Base-by-base conservation (phyloP, 139 green algal genomes). In the Deuterostichococcus epilithicus region DNA sequence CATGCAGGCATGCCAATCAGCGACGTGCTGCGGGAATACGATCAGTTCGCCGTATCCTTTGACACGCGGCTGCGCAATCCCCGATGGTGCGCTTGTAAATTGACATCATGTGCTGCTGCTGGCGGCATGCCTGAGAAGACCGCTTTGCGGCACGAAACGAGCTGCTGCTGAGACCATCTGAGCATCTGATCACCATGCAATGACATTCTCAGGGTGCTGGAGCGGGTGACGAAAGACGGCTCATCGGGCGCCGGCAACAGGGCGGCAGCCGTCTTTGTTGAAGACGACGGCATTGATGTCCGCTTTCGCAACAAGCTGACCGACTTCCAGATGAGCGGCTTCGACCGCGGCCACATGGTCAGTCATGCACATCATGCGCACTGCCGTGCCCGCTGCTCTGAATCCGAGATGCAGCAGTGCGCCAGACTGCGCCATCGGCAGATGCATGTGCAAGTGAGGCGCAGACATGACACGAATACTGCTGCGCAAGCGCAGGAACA, bases 311-410 rank as follows among this genome's bases (percentile, higher is more conserved):
- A 73, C 76, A 88, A 82, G 58, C 87, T 97, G 20, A 70, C 80
- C 0, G 90, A 96, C 83, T 98, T 88, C 78, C 75, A 76, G 22
- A 77, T 82, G 25, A 91, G 81, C 6, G 94, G 93, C 1, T 98
- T 95, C 78, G 94, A 98, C 84, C 79, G 94, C 0, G 94, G 94
- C 3, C 94, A 98, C 83, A 85, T 98, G 88, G 90, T 90, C 73
- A 10, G 58, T 28, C 52, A 5, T 23, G 8, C 52, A 13, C 13
- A n/a, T n/a, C n/a, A n/a, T n/a, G n/a, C n/a, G n/a, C n/a, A n/a
- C n/a, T n/a, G n/a, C n/a, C n/a, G n/a, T n/a, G n/a, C n/a, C n/a
- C n/a, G n/a, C n/a, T n/a, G n/a, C n/a, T n/a, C n/a, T n/a, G n/a
- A n/a, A n/a, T n/a, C n/a, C n/a, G n/a, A n/a, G n/a, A n/a, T n/a